Percentiles rank a stretch among this genome's conserved stretches.
These are phyloP conservation scores for Medicago ruthenica DNA, from an alignment of 306 rosid genomes.

Conservation along the genomic window DNA sequence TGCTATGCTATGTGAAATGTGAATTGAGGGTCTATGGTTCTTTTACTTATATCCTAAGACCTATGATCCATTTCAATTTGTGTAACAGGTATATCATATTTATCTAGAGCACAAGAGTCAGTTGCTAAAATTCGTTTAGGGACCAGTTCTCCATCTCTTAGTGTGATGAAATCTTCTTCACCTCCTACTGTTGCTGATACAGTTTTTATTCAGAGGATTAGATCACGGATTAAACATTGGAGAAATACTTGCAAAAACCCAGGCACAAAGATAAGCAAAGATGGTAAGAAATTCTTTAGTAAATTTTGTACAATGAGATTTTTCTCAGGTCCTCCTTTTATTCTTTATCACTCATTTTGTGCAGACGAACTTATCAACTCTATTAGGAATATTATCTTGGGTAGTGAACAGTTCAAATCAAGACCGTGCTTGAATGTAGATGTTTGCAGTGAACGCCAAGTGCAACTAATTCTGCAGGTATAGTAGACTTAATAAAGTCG, in stretches of 20 bases:
- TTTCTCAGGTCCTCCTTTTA: constrained; percentile 22
- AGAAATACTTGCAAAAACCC: constrained; percentile 53
- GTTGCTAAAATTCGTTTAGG: constrained; percentile 61
- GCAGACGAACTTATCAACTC: constrained; percentile 70
- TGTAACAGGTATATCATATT: constrained; percentile 80
- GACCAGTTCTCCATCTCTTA: constrained; percentile 44
- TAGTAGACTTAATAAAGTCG: constrained; percentile 24
- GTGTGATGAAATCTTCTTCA: constrained; percentile 49
- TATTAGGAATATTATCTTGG: constrained; percentile 64
- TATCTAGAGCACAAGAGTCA: constrained; percentile 82
- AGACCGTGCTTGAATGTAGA: constrained; percentile 78
- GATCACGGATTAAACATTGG: constrained; percentile 70
- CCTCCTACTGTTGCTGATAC: constrained; percentile 68
- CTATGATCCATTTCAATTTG: constrained; percentile 18
- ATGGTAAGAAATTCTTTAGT: constrained; percentile 56
- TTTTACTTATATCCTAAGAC: constrained; percentile 17
- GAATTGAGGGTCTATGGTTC: constrained; percentile 15
- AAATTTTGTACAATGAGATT: neutral
- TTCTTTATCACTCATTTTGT: constrained; percentile 39
- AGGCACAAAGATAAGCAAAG: constrained; percentile 44
- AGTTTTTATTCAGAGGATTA: constrained; percentile 71
- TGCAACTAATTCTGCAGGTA: constrained; percentile 80
- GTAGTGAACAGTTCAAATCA: constrained; percentile 62
- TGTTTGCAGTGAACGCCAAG: constrained; percentile 85
- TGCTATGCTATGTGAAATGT: constrained; percentile 30